Evolutionary conservation across 805 yeast species (phyloP).

Genomic region (Vanderwaltozyma tropicalis): DNA sequence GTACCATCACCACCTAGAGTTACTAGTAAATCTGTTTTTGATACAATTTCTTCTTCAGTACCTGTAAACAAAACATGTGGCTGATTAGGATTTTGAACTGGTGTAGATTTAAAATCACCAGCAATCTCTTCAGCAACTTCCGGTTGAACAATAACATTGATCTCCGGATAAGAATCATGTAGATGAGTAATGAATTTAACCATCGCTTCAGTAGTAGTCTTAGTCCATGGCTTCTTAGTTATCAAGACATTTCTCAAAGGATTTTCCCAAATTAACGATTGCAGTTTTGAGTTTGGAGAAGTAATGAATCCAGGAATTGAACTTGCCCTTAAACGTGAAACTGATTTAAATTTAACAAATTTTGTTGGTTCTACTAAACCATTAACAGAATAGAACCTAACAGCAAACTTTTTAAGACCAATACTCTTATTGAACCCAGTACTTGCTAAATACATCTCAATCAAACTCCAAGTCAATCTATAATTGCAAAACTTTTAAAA

Average conservation of each 20-base stretch:
- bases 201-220: slow-evolving; percentile 54
- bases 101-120: slow-evolving; percentile 16
- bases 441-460: background rate
- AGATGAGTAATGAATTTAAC: slow-evolving; percentile 52
- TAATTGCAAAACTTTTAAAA: too few relatives aligned
- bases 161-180: slow-evolving; percentile 50
- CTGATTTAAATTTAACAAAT: slow-evolving; percentile 18
- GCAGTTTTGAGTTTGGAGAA: slow-evolving; percentile 50
- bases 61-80: slow-evolving; percentile 50
- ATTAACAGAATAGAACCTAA: background rate
- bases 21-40: slow-evolving; percentile 68
- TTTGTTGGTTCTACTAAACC: background rate
- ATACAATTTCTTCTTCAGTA: slow-evolving; percentile 40
- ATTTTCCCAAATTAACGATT: slow-evolving; percentile 56
- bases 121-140: slow-evolving; percentile 65
- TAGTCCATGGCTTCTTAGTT: slow-evolving; percentile 78
- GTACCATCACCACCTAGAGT: slow-evolving; percentile 98
- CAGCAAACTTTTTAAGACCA: background rate
- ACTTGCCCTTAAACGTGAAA: slow-evolving; percentile 21
- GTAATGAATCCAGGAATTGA: slow-evolving; percentile 43
- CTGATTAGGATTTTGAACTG: slow-evolving; percentile 20
- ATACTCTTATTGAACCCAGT: background rate
- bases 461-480: too few relatives aligned
- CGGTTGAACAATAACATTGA: slow-evolving; percentile 67
- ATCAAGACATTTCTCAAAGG: slow-evolving; percentile 67